These are phyloP conservation scores for Artemisia argyi DNA, from an alignment of 129 eudicot genomes.

Conservation along the genomic window DNA sequence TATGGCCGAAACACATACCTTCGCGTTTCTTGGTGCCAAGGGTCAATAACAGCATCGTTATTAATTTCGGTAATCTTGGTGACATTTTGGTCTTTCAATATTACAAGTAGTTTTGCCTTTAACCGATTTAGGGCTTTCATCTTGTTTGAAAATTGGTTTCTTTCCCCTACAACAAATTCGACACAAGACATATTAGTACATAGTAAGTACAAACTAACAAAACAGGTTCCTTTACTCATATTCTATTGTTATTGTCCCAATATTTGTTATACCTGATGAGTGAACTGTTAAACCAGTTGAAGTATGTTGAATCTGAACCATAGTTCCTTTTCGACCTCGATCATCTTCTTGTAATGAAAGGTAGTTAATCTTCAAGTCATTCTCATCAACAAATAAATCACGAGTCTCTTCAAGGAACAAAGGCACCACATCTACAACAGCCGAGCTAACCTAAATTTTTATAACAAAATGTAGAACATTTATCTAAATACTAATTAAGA, in stretches of 20 bases:
- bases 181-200: background rate
- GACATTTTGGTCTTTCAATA: slow-evolving; percentile 54
- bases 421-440: slow-evolving; percentile 87
- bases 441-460: slow-evolving; percentile 51
- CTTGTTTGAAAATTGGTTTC: slow-evolving; percentile 73
- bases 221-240: background rate
- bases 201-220: background rate
- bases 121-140: slow-evolving; percentile 88
- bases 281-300: slow-evolving; percentile 78
- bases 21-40: slow-evolving; percentile 65
- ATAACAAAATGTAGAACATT: background rate
- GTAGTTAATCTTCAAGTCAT: slow-evolving; percentile 51
- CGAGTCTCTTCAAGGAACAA: slow-evolving; percentile 69
- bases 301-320: slow-evolving; percentile 59
- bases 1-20: slow-evolving; percentile 63
- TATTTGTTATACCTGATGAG: slow-evolving; percentile 53
- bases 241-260: background rate
- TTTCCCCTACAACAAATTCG: slow-evolving; percentile 61
- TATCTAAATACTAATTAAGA: slow-evolving; percentile 5
- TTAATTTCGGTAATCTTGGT: slow-evolving; percentile 37
- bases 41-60: slow-evolving; percentile 31
- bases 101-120: slow-evolving; percentile 68
- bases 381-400: slow-evolving; percentile 54
- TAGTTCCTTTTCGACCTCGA: slow-evolving; percentile 32
- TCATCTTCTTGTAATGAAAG: slow-evolving; percentile 36